These are phyloP conservation scores for Dactylellina haptotyla DNA, from an alignment of 2,329 filamentous ascomycete species.

Conservation along the genomic window DNA sequence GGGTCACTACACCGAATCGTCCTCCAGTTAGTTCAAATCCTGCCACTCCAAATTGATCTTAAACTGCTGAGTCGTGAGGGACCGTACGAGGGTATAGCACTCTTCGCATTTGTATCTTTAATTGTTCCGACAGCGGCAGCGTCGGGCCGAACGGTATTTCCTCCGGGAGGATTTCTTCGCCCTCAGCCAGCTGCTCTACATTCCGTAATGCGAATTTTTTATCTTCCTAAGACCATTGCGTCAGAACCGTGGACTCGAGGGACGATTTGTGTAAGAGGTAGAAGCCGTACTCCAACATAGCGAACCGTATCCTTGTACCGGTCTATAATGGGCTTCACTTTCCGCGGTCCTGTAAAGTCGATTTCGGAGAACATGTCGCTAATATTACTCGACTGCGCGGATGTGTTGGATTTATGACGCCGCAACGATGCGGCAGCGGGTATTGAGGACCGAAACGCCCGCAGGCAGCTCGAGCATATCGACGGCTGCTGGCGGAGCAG, in stretches of 20 bases:
- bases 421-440: conserved; percentile 10
- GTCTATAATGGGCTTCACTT: conserved; percentile 37
- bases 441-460: conserved; percentile 17
- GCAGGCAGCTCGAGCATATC: conserved; percentile 44
- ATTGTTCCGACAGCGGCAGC: conserved; percentile 33
- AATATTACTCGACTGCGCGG: not conserved
- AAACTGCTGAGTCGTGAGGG: not conserved
- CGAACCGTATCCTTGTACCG: conserved; percentile 30
- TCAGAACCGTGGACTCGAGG: not conserved
- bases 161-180: conserved; percentile 29
- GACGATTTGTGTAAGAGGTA: not conserved
- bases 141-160: conserved; percentile 25
- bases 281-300: conserved; percentile 8
- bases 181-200: conserved; percentile 33
- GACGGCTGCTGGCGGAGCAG: conserved; percentile 29
- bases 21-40: not conserved
- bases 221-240: not conserved
- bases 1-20: not conserved
- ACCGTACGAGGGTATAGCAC: conserved; percentile 45
- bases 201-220: not conserved
- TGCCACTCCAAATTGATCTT: not conserved
- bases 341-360: conserved; percentile 35
- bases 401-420: conserved; percentile 30
- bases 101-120: conserved; percentile 46
- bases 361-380: conserved; percentile 45